Base-by-base conservation (phyloP, 225 moss, liverwort and hornwort genomes). In the Anthoceros angustus region DNA sequence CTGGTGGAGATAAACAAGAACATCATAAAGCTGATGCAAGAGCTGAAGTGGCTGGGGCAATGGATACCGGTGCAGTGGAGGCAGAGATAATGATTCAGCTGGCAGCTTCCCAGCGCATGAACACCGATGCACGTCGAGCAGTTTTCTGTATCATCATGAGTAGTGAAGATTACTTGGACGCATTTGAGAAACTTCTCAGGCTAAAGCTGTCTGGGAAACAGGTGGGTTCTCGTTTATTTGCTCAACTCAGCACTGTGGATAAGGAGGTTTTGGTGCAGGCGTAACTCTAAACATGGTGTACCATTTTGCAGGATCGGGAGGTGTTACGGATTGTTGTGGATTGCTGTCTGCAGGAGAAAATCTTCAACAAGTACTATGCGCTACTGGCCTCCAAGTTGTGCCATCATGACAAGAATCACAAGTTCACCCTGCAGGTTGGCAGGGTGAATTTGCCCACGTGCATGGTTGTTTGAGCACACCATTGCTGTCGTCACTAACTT, bases 101-200 rank as follows among this genome's bases (percentile, higher is more conserved):
- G 60, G 92, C 98, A 46, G 92, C 89, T 25, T 82, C 89, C 10
- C 98, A 99, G 63, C 76, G 98, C 66, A 99, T 99, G 92, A 99
- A 99, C 68, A 99, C 98, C 41, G 98, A 92, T 74, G 81, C 87
- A 18, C 89, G 92, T 25, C 87, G 87, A 46, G 83, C 92, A 39
- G 74, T 92, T 62, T 99, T 99, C 69, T 99, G 92, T 80, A 79
- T 92, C 68, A 84, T 99, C 62, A 99, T 99, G 98, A 99, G 98
- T 69, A 89, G 87, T 63, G 89, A 79, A 61, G 98, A 99, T 78
- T 89, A 84, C 65, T 70, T 82, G 48, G 98, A 99, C 70, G 98
- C 98, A 41, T 99, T 92, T 64, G 98, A 99, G 77, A 99, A 92
- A 60, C 84, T 99, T 65, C 67, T 92, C 61, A 79, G 98, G 10